Base-by-base conservation (phyloP, 768 basidiomycete genomes). In the Suillus sp. region DNA sequence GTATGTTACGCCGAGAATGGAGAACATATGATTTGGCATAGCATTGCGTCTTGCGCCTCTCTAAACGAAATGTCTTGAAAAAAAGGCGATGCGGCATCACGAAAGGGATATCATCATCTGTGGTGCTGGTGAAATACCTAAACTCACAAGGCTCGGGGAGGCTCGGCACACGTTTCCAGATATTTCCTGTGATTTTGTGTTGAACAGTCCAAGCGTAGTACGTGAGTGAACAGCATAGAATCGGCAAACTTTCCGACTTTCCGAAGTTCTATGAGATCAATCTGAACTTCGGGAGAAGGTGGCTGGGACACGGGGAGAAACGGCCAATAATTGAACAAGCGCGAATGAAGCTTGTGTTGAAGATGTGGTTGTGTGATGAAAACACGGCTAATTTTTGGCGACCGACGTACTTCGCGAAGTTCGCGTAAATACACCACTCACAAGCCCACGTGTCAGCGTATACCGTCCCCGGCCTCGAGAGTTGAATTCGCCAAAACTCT, bases 1-100 rank as follows among this genome's bases (percentile, higher is more conserved):
- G 47, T 10, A 51, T 30, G 84, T 80, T 35, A 84, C 86, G 74
- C 89, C 86, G 32, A 72, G 64, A 74, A 65, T 45, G 64, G 66
- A 57, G 70, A 70, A 27, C 64, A 62, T 40, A 65, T 72, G 59
- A 48, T 77, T 73, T 65, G 70, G 71, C 66, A 67, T 75, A 73
- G 69, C 64, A 68, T 69, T 73, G 69, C 71, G 63, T 50, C 60
- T 70, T 60, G 54, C 54, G 43, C 59, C 59, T 16, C 30, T 53
- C 51, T 60, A 32, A 27, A 18, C 25, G 56, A 20, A 20, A 2
- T 25, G 27, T 25, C 25, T 40, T 40, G 25, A 10, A 45, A 25
- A n/a, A 56, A 34, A 34, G n/a, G n/a, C 35, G 35, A 10, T 16
- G 18, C 56, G 18, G 37, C 25, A 25, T 27, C 27, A 18, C 37